Conservation (phyloP, 805 yeast species). For the Hanseniaspora opuntiae region DNA sequence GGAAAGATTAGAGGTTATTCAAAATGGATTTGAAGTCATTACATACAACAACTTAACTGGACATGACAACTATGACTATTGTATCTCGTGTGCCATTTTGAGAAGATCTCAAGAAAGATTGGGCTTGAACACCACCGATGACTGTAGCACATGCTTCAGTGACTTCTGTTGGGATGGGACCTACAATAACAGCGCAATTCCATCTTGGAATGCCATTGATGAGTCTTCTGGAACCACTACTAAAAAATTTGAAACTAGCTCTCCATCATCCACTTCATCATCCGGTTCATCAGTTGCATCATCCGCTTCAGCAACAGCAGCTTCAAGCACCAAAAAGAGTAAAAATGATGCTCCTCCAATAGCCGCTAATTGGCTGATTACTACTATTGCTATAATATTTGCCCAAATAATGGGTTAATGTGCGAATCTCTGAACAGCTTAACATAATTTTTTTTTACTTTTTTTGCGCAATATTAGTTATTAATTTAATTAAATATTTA, state of each 20-base stretch:
- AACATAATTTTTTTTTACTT: neutral
- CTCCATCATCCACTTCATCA: constrained; percentile 1
- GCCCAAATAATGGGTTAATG: neutral
- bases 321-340: constrained; percentile 5
- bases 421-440: neutral
- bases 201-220: constrained; percentile 1
- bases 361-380: neutral
- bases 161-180: constrained; percentile 67
- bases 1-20: constrained; percentile 46
- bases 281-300: constrained; percentile 10
- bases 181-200: constrained; percentile 4
- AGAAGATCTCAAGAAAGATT: constrained; percentile 65
- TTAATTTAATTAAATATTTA: too few relatives aligned
- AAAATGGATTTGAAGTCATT: constrained; percentile 62
- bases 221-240: neutral
- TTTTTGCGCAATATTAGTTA: neutral
- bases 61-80: constrained; percentile 55
- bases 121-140: constrained; percentile 42
- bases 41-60: constrained; percentile 53
- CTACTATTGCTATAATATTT: neutral
- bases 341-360: neutral
- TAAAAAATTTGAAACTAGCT: neutral
- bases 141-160: constrained; percentile 58
- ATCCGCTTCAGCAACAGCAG: constrained; percentile 11
- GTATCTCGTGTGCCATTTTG: constrained; percentile 72